Base-by-base conservation (phyloP, 2,329 filamentous ascomycete genomes). In the Cytospora piceicola region DNA sequence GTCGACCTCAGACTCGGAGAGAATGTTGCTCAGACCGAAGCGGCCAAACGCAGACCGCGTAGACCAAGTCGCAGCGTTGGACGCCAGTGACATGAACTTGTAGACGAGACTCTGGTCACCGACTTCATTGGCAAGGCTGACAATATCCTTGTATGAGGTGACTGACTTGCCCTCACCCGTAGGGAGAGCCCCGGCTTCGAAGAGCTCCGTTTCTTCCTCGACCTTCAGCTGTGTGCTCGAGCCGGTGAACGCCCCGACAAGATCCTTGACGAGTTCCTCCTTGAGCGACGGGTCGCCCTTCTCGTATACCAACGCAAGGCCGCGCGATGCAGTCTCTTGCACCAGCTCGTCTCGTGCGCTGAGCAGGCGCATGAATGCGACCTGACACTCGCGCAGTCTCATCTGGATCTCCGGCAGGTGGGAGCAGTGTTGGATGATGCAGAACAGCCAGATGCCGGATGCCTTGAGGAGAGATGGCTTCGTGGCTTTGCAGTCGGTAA, bases 71-170 rank as follows among this genome's bases (percentile, higher is more conserved):
- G 94, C 93, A 57, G 96, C 96, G 73, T 97, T 97, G 1, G 93
- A 93, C 3, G 95, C 95, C 70, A 99, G 84, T 0, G 94, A 94
- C 95, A 99, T 99, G 79, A 99, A 98, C 68, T 94, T 93, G 80
- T 99, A 99, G 1, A 98, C 92, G n/a, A 99, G 82, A 71, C 91
- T 94, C 66, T 95, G 94, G 73, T 99, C 94, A 14, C 95, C 95
- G 39, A 97, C 94, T 78, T 99, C 95, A 53, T 94, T 92, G n/a
- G 95, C 95, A 57, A 99, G 82, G 71, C 85, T 95, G 77, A 99
- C 91, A 70, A 99, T 98, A 73, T 99, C 95, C 75, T 96, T 97
- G 80, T 99, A 99, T 0, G 94, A 98, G 0, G 93, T 97, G 63
- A 98, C 87, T 0, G 93, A 93, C 70, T 85, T 92, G 9, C 93